phyloP scores from a whole-genome alignment of 2,329 filamentous ascomycete species.

The Aspergillus transmontanensis region DNA sequence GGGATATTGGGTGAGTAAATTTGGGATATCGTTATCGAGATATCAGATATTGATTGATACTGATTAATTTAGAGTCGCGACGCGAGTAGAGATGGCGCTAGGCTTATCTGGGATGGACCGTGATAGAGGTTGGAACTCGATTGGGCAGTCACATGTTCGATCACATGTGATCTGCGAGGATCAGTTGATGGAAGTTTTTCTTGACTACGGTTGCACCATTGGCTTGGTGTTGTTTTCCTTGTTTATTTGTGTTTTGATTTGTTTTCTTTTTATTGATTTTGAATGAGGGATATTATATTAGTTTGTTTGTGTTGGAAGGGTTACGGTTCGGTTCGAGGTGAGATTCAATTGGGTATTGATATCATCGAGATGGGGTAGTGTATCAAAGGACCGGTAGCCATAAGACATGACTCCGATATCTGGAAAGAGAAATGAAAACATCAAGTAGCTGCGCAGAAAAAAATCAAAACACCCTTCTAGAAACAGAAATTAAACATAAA shows the following conservation, averaged over 20 bases:
- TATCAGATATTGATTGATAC: conserved; percentile 17
- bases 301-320: background rate
- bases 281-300: fast-evolving
- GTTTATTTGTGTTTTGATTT: background rate
- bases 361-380: background rate
- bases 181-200: background rate
- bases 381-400: background rate
- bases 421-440: background rate
- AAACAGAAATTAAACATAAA: background rate
- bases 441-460: conserved; percentile 7
- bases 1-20: background rate
- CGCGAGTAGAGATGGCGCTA: background rate
- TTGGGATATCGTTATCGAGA: background rate
- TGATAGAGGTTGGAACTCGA: conserved; percentile 14
- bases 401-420: conserved; percentile 6
- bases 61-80: conserved; percentile 19
- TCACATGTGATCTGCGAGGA: conserved; percentile 4
- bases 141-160: conserved; percentile 14
- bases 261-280: background rate
- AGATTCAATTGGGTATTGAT: background rate
- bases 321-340: background rate
- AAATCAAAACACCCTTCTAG: background rate
- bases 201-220: background rate
- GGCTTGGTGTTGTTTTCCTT: background rate
- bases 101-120: conserved; percentile 8